Conservation (phyloP, 768 basidiomycete genomes). For the Inosperma sp. region DNA sequence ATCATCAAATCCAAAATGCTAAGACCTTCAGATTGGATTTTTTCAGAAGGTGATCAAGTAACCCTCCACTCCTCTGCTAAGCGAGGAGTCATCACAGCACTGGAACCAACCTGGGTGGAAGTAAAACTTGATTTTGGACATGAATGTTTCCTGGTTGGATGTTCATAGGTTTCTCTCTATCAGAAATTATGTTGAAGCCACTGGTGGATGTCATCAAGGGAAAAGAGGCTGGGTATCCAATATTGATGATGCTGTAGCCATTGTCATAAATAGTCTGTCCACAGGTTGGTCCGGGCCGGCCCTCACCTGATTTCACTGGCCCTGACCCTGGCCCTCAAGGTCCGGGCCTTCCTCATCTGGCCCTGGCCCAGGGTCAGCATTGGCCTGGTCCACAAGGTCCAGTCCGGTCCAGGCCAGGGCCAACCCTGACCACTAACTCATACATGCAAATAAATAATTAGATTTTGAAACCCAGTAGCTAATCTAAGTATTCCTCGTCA, state of each 20-base stretch:
- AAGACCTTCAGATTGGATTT: slow-evolving; percentile 2
- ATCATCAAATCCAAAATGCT: neutral
- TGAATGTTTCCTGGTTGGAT: neutral
- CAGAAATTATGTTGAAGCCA: neutral
- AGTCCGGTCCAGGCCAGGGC: neutral
- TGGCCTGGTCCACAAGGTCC: neutral
- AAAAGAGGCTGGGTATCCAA: neutral
- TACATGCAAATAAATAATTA: neutral
- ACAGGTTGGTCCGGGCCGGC: neutral
- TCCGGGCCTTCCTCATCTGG: no score
- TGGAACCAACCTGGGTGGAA: neutral
- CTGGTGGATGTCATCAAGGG: neutral
- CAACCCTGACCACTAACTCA: neutral
- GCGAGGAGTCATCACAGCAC: neutral
- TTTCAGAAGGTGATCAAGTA: neutral
- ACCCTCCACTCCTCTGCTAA: neutral
- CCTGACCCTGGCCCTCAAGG: neutral
- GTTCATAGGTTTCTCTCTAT: neutral
- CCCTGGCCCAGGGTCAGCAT: neutral
- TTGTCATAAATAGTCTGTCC: no score
- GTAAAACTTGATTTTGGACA: neutral
- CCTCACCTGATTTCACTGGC: neutral
- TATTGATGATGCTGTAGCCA: neutral
- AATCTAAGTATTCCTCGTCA: neutral
- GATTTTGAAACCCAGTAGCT: neutral